These are phyloP conservation scores for Leccinum pellstonianum DNA, from an alignment of 768 basidiomycete genomes.

Conservation along the genomic window DNA sequence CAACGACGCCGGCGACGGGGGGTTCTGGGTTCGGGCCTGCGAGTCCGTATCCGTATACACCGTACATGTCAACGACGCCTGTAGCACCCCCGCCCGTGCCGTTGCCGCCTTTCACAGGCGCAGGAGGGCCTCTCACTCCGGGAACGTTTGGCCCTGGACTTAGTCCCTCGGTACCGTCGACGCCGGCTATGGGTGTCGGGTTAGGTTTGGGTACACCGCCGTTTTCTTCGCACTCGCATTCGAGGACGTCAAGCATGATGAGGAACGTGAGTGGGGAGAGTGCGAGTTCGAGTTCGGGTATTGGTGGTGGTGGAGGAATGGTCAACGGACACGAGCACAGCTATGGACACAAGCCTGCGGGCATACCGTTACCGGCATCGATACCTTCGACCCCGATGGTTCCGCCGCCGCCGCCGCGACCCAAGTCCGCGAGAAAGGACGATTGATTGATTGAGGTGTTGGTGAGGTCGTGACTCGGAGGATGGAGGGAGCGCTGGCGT, in stretches of 20 bases:
- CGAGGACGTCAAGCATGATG: not conserved
- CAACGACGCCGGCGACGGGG: constrained; percentile 34
- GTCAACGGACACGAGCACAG: not conserved
- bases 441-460: constrained; percentile 15
- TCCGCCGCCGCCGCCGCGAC: constrained; percentile 18
- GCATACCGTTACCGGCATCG: constrained; percentile 20
- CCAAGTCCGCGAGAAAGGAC: constrained; percentile 26
- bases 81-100: not conserved
- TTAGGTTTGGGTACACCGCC: constrained; percentile 24
- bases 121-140: constrained; percentile 19
- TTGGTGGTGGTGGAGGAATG: not conserved
- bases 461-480: not conserved
- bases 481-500: not conserved
- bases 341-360: constrained; percentile 3
- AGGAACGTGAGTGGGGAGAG: constrained; percentile 17
- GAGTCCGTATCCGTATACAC: constrained; percentile 33
- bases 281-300: not conserved
- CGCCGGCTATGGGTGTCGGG: constrained; percentile 32
- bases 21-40: constrained; percentile 20
- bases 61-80: constrained; percentile 26
- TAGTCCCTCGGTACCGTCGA: constrained; percentile 17
- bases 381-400: constrained; percentile 17
- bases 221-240: constrained; percentile 11
- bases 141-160: constrained; percentile 30
- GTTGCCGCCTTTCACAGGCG: not conserved